Conservation (phyloP, 1,139 yeast species). For the Yamadazyma kanchanaburiensis region DNA sequence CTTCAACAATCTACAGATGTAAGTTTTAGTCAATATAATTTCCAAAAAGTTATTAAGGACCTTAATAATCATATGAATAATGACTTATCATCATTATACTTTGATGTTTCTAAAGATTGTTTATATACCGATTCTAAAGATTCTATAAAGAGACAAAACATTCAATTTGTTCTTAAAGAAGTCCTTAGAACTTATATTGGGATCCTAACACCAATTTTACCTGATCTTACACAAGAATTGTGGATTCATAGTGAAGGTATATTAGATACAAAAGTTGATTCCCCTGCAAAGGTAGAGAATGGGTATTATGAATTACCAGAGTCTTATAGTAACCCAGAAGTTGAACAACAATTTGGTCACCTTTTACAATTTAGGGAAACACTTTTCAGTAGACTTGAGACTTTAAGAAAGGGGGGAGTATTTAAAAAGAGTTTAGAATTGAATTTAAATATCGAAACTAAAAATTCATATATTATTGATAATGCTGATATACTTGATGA, state of each 20-base stretch:
- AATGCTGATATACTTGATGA: constrained; percentile 45
- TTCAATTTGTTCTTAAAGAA: constrained; percentile 68
- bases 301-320: constrained; percentile 28
- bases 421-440: constrained; percentile 69
- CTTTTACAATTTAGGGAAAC: constrained; percentile 48
- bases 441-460: constrained; percentile 16
- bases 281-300: constrained; percentile 54
- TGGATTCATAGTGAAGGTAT: constrained; percentile 57
- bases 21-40: constrained; percentile 58
- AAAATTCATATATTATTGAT: constrained; percentile 27
- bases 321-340: constrained; percentile 16
- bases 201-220: constrained; percentile 76
- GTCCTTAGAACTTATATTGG: constrained; percentile 61
- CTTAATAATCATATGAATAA: constrained; percentile 72
- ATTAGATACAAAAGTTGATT: constrained; percentile 25
- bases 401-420: constrained; percentile 24
- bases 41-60: constrained; percentile 61
- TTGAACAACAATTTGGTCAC: constrained; percentile 38
- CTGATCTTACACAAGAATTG: constrained; percentile 81
- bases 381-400: constrained; percentile 42
- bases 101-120: constrained; percentile 82
- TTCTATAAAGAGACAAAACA: constrained; percentile 55
- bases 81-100: constrained; percentile 77
- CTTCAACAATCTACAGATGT: constrained; percentile 41
- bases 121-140: constrained; percentile 63